phyloP scores from a whole-genome alignment of 495 filamentous ascomycete species.

The Hypoxylon cercidicola region DNA sequence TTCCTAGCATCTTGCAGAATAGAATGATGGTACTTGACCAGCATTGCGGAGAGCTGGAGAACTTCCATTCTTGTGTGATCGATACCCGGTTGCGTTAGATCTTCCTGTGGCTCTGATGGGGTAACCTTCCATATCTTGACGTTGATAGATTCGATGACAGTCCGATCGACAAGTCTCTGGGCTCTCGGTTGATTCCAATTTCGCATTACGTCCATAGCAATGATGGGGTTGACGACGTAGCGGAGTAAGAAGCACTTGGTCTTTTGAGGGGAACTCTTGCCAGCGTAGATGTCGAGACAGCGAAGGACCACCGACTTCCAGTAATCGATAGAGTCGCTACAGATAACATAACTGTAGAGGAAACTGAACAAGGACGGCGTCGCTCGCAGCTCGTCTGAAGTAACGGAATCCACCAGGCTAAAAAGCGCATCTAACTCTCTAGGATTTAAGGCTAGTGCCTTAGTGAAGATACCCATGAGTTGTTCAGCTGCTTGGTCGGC shows the following conservation, averaged over 20 bases:
- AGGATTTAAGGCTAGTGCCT: conserved; percentile 76
- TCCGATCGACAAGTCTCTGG: conserved; percentile 83
- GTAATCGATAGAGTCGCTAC: conserved; percentile 85
- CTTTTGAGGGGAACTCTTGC: conserved; percentile 79
- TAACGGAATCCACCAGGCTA: conserved; percentile 81
- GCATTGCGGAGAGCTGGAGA: conserved; percentile 89
- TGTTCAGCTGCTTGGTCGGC: conserved; percentile 90
- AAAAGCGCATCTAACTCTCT: conserved; percentile 92
- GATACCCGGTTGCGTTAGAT: conserved; percentile 83
- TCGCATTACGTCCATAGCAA: conserved; percentile 94
- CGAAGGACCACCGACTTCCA: conserved; percentile 85
- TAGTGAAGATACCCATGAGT: conserved; percentile 85
- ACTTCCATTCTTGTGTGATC: conserved; percentile 97
- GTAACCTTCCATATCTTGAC: conserved; percentile 94
- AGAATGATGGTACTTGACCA: conserved; percentile 90
- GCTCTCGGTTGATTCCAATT: conserved; percentile 68
- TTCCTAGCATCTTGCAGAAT: conserved; percentile 91
- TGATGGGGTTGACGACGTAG: conserved; percentile 92
- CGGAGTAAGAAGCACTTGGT: conserved; percentile 93
- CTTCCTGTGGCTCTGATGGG: conserved; percentile 83
- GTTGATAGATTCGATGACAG: conserved; percentile 90
- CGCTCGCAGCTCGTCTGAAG: conserved; percentile 80
- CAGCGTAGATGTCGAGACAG: conserved; percentile 88
- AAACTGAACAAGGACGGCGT: conserved; percentile 79
- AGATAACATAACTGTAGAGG: conserved; percentile 87